These are phyloP conservation scores for Fraxinus excelsior DNA, from an alignment of 257 asterid genomes.

Conservation along the genomic window DNA sequence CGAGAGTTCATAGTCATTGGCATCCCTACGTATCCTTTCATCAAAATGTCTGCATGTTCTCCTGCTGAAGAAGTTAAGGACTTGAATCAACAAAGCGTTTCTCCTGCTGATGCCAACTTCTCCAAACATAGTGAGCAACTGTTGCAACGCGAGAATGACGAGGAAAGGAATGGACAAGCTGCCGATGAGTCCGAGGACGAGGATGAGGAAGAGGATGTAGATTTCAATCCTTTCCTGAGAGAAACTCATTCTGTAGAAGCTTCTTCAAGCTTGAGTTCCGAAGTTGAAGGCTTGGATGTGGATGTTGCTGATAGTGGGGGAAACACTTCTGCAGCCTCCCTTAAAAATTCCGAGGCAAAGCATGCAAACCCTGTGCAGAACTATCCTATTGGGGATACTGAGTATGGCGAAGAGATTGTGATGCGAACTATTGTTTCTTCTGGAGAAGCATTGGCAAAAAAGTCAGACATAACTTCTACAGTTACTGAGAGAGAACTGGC, in stretches of 20 bases:
- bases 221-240: slow-evolving; percentile 76
- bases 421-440: slow-evolving; percentile 46
- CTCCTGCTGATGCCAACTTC: slow-evolving; percentile 29
- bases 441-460: slow-evolving; percentile 29
- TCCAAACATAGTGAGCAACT: slow-evolving; percentile 29
- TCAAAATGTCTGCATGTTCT: slow-evolving; percentile 40
- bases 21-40: slow-evolving; percentile 16
- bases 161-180: slow-evolving; percentile 35
- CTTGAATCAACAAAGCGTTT: slow-evolving; percentile 24
- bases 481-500: slow-evolving; percentile 30
- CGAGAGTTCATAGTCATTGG: slow-evolving; percentile 12
- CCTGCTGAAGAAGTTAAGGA: slow-evolving; percentile 43
- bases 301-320: slow-evolving; percentile 62
- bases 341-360: slow-evolving; percentile 29
- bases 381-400: slow-evolving; percentile 46
- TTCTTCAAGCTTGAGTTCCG: slow-evolving; percentile 92
- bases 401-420: slow-evolving; percentile 58
- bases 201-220: slow-evolving; percentile 92
- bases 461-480: slow-evolving; percentile 18
- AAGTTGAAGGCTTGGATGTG: slow-evolving; percentile 73
- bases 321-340: slow-evolving; percentile 32
- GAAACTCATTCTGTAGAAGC: slow-evolving; percentile 71
- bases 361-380: slow-evolving; percentile 25
- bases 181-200: slow-evolving; percentile 23
- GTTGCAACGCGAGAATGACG: slow-evolving; percentile 38